phyloP scores from a whole-genome alignment of 2,329 filamentous ascomycete genomes.

The Neonectria ditissima region DNA sequence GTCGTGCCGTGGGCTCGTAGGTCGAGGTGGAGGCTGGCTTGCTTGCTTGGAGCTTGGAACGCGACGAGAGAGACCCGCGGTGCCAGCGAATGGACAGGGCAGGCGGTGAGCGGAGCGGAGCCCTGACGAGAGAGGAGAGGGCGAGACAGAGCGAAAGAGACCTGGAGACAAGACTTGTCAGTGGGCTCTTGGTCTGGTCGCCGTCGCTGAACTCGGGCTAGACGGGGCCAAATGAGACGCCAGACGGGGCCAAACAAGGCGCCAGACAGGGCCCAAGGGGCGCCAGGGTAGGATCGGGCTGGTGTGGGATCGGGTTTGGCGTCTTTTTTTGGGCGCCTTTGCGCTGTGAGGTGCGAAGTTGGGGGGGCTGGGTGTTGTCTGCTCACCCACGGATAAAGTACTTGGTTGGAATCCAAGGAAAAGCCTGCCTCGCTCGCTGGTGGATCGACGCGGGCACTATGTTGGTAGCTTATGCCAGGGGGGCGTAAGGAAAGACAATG shows the following conservation, averaged over 20 bases:
- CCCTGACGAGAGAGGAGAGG: slow-evolving; percentile 4
- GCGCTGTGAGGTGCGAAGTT: background rate
- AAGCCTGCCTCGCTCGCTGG: background rate
- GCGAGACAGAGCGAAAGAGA: slow-evolving; percentile 12
- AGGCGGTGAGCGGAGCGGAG: slow-evolving; percentile 44
- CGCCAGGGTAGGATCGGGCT: slow-evolving; percentile 16
- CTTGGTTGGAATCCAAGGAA: background rate
- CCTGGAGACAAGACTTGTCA: slow-evolving; percentile 11
- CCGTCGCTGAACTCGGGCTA: slow-evolving; percentile 12
- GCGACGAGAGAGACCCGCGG: slow-evolving; percentile 21
- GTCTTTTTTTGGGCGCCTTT: background rate
- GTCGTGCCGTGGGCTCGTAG: background rate
- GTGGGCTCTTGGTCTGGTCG: slow-evolving; percentile 5
- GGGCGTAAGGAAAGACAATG: slow-evolving; percentile 6
- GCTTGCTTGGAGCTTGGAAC: slow-evolving; percentile 17
- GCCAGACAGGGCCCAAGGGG: slow-evolving; percentile 5
- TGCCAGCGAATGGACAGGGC: slow-evolving; percentile 41
- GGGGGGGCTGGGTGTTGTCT: slow-evolving; percentile 6
- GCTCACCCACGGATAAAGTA: slow-evolving; percentile 9
- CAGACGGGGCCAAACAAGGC: background rate
- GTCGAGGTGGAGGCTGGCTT: background rate
- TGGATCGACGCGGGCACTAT: slow-evolving; percentile 27
- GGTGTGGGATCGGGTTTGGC: slow-evolving; percentile 9
- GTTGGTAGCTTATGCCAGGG: slow-evolving; percentile 13
- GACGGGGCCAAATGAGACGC: slow-evolving; percentile 6